Conservation (phyloP, 2,329 filamentous ascomycete species). For the Penicillium oxalicum region DNA sequence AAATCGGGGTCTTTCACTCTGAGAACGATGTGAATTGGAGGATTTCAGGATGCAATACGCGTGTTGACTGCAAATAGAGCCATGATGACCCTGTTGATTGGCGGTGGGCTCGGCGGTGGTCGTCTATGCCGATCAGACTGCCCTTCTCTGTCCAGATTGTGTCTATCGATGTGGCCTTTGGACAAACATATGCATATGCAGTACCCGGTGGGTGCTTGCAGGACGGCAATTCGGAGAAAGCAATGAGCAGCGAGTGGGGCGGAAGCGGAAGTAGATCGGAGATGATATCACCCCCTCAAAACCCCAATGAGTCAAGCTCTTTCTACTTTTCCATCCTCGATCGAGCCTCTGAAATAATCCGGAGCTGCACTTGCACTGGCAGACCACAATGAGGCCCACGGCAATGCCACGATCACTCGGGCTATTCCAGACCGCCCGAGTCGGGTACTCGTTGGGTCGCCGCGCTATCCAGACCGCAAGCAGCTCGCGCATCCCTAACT, state of each 20-base stretch:
- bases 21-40: background rate
- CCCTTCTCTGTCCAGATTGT: too few relatives aligned
- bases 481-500: conserved; percentile 31
- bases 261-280: conserved; percentile 1
- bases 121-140: too few relatives aligned
- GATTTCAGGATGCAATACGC: too few relatives aligned
- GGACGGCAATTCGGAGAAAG: background rate
- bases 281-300: conserved; percentile 7
- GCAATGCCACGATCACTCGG: conserved; percentile 22
- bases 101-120: too few relatives aligned
- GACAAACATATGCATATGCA: background rate
- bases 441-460: conserved; percentile 15
- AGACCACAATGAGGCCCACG: conserved; percentile 23
- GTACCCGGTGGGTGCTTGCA: background rate
- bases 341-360: too few relatives aligned
- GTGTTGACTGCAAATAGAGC: too few relatives aligned
- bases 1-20: background rate
- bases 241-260: background rate
- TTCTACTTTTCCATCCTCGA: background rate
- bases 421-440: conserved; percentile 22
- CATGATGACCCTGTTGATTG: too few relatives aligned
- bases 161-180: too few relatives aligned
- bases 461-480: conserved; percentile 27
- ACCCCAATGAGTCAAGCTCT: background rate
- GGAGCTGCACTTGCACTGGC: background rate